Evolutionary conservation across 1,284 basidiomycete genomes (phyloP).

Genomic region (Heterobasidion irregulare): DNA sequence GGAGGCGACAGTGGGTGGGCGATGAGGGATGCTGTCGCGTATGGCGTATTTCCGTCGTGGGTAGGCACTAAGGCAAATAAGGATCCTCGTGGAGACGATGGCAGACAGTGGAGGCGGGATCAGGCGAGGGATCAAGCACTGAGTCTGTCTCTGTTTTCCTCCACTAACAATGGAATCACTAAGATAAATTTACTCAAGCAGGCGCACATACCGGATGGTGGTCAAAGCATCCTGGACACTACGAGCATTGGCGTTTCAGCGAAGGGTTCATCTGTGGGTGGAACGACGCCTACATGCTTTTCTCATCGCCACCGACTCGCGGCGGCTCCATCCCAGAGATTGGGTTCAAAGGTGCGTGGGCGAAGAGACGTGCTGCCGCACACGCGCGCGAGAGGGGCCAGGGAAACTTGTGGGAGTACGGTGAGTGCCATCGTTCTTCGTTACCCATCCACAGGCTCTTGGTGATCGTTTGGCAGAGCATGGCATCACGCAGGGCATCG

Average conservation of each 20-base stretch:
- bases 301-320: conserved; percentile 29
- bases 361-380: conserved; percentile 36
- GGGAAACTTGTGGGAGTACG: conserved; percentile 53
- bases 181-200: conserved; percentile 14
- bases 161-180: not conserved
- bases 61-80: conserved; percentile 27
- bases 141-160: conserved; percentile 23
- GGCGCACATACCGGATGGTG: conserved; percentile 53
- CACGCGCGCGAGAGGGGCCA: conserved; percentile 34
- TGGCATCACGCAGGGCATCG: conserved; percentile 34
- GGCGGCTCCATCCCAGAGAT: conserved; percentile 36
- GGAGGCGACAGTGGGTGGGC: conserved; percentile 74
- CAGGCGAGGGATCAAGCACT: conserved; percentile 28
- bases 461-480: conserved; percentile 20
- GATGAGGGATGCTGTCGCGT: conserved; percentile 59
- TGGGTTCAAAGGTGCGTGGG: conserved; percentile 57
- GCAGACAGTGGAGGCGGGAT: conserved; percentile 24
- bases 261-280: conserved; percentile 64
- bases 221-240: conserved; percentile 38
- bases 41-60: conserved; percentile 38
- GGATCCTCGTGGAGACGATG: conserved; percentile 13
- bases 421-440: conserved; percentile 24
- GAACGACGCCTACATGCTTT: conserved; percentile 48
- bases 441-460: not conserved
- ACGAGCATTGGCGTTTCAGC: conserved; percentile 62